Percentiles rank a stretch among this genome's conserved stretches.
phyloP scores from a whole-genome alignment of 169 alveolate species.

The Toxoplasma gondii region DNA sequence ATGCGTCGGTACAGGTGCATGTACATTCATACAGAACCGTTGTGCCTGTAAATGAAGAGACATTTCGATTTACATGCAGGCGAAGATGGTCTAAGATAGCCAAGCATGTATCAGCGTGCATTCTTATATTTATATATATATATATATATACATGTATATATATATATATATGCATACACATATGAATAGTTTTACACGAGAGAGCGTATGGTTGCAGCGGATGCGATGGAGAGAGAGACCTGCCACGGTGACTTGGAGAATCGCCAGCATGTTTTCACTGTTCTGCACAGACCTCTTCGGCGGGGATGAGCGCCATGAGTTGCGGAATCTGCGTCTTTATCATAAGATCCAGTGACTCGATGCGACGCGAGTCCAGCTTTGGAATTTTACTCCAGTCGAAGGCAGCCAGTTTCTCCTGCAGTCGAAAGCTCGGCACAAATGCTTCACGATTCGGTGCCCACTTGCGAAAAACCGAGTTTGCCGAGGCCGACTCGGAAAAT shows the following conservation, averaged over 20 bases:
- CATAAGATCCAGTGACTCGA: slow-evolving; percentile 69
- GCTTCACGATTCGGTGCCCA: no score
- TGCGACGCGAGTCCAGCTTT: slow-evolving; percentile 67
- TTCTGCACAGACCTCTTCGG: slow-evolving; percentile 67
- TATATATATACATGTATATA: neutral
- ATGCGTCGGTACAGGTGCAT: neutral
- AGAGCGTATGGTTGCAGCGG: no score
- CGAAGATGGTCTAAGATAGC: neutral
- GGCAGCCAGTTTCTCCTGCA: slow-evolving; percentile 49
- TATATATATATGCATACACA: slow-evolving; percentile 27
- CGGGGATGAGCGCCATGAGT: slow-evolving; percentile 72
- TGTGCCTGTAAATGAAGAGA: no score
- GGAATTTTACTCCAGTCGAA: slow-evolving; percentile 70
- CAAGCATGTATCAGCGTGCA: neutral
- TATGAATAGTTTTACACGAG: no score
- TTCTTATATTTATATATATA: neutral
- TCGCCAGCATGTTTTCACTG: no score
- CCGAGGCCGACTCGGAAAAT: neutral
- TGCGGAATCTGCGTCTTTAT: slow-evolving; percentile 71
- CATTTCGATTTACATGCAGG: no score
- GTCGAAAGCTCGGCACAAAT: neutral
- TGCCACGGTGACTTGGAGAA: no score
- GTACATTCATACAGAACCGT: neutral
- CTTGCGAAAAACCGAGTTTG: neutral
- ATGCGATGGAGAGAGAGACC: no score